Conservation (phyloP, 2,329 filamentous ascomycete genomes). For the Aspergillus versicolor region DNA sequence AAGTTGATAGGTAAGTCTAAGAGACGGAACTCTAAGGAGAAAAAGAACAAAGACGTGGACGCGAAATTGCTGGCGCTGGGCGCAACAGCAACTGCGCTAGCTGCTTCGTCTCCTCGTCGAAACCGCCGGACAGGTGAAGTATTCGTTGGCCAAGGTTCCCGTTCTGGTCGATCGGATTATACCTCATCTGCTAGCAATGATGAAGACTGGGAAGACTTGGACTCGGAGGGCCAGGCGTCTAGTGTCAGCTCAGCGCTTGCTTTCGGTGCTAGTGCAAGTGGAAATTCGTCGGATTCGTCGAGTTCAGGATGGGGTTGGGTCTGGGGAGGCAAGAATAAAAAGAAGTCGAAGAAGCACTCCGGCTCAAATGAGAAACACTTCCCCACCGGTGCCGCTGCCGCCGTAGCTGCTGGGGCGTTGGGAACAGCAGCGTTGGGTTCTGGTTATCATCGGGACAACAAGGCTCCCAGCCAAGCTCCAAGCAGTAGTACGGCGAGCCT, state of each 20-base stretch:
- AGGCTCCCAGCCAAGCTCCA: slow-evolving; percentile 23
- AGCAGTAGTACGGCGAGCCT: slow-evolving; percentile 47
- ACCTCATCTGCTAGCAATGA: slow-evolving; percentile 36
- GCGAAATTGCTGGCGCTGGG: slow-evolving; percentile 50
- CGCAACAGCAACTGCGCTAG: slow-evolving; percentile 48
- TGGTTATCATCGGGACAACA: slow-evolving; percentile 30
- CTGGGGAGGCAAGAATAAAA: slow-evolving; percentile 52
- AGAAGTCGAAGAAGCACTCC: slow-evolving; percentile 21
- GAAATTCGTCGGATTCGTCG: slow-evolving; percentile 52
- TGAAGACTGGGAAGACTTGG: slow-evolving; percentile 61
- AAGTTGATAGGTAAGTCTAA: slow-evolving; percentile 37
- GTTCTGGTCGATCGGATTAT: slow-evolving; percentile 27
- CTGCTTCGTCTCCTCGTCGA: slow-evolving; percentile 36
- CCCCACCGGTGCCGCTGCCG: slow-evolving; percentile 35
- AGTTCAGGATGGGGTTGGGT: slow-evolving; percentile 61
- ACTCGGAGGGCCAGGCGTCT: slow-evolving; percentile 53
- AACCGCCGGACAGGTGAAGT: slow-evolving; percentile 36
- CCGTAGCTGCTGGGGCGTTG: slow-evolving; percentile 44
- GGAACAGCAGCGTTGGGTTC: slow-evolving; percentile 44
- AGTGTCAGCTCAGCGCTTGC: slow-evolving; percentile 60
- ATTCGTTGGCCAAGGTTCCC: slow-evolving; percentile 30
- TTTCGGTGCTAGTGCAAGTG: slow-evolving; percentile 55
- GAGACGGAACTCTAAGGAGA: slow-evolving; percentile 18
- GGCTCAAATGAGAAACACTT: slow-evolving; percentile 21
- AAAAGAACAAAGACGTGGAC: slow-evolving; percentile 38